These are phyloP conservation scores for Clitoria ternatea DNA, from an alignment of 306 rosid species.

Conservation along the genomic window DNA sequence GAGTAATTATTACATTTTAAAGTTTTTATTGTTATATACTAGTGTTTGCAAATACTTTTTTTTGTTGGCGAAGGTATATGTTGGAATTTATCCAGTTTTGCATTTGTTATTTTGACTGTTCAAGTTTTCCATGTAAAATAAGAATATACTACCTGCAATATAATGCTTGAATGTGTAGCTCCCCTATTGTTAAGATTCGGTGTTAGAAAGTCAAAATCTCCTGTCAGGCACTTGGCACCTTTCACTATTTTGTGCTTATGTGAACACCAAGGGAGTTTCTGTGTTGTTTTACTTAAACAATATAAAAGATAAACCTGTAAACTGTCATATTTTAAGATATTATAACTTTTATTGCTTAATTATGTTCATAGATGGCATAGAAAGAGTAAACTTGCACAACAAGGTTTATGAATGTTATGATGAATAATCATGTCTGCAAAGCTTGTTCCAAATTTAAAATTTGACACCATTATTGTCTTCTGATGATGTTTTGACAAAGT, in stretches of 20 bases:
- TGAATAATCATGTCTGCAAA: not conserved
- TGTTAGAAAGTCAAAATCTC: constrained; percentile 3
- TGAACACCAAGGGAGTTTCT: not conserved
- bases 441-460: not conserved
- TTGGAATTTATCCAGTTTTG: constrained; percentile 14
- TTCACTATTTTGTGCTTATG: not conserved
- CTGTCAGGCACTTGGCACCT: not conserved
- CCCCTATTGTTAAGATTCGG: not conserved
- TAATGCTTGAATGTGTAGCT: not conserved
- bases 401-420: not conserved
- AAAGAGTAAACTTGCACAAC: not conserved
- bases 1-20: constrained; percentile 32
- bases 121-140: not conserved
- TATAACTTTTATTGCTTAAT: not conserved
- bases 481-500: not conserved
- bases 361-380: not conserved
- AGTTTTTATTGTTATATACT: constrained; percentile 2
- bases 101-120: not conserved
- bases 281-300: not conserved
- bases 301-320: not conserved
- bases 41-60: not conserved
- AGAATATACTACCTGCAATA: not conserved
- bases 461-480: not conserved
- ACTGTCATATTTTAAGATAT: not conserved
- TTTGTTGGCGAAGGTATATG: not conserved